phyloP scores from a whole-genome alignment of 768 basidiomycete genomes.

The Sistotremastrum suecicum region DNA sequence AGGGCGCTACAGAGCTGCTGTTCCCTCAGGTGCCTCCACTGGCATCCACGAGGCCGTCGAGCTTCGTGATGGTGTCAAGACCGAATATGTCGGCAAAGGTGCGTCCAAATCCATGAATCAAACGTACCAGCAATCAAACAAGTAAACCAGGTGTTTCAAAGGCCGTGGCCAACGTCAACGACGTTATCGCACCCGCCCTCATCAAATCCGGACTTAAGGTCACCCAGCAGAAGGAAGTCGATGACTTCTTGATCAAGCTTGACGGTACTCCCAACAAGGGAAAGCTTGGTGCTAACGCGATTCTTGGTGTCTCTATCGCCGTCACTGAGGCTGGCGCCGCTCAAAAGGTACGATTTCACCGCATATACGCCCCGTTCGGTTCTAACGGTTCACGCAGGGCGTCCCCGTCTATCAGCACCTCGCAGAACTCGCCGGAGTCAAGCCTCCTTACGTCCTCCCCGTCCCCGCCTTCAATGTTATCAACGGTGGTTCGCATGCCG shows the following conservation, averaged over 20 bases:
- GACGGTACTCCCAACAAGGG: conserved; percentile 98
- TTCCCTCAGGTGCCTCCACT: conserved; percentile 97
- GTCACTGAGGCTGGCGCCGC: conserved; percentile 86
- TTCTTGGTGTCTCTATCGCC: conserved; percentile 96
- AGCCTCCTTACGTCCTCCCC: conserved; percentile 87
- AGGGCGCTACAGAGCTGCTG: conserved; percentile 90
- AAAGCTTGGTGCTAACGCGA: conserved; percentile 97
- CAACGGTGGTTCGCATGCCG: conserved; percentile 99
- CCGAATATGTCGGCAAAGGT: conserved; percentile 93
- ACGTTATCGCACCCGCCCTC: conserved; percentile 75
- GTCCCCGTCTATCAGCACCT: conserved; percentile 94
- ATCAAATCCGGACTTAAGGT: conserved; percentile 74
- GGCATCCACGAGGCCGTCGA: conserved; percentile 98
- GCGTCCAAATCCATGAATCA: conserved; percentile 10
- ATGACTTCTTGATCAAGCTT: conserved; percentile 95
- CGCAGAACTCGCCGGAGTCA: conserved; percentile 89
- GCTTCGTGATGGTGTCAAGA: conserved; percentile 93
- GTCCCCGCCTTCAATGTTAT: conserved; percentile 96
- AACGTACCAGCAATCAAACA: conserved; percentile 2
- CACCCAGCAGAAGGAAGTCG: conserved; percentile 87
- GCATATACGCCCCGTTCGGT: neutral
- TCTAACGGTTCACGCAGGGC: conserved; percentile 23
- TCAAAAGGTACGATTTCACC: conserved; percentile 43
- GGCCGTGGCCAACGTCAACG: conserved; percentile 91
- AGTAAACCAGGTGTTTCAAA: conserved; percentile 63